Percentiles rank a stretch among this genome's conserved stretches.
phyloP scores from a whole-genome alignment of 2,329 filamentous ascomycete species.

The Neodidymelliopsis sp. region DNA sequence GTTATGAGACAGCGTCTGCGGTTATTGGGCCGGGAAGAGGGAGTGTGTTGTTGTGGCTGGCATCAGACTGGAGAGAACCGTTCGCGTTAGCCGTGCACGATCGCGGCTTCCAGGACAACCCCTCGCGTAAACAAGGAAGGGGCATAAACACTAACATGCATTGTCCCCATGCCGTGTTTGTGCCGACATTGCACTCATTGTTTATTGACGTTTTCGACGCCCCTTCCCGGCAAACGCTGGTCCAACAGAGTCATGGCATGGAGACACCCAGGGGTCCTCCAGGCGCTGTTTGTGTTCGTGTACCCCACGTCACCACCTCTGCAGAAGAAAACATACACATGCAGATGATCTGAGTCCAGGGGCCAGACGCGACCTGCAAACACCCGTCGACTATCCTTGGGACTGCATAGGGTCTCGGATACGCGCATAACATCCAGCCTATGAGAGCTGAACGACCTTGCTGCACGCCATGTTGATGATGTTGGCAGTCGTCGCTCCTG shows the following conservation, averaged over 20 bases:
- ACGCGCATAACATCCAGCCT: background rate
- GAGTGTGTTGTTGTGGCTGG: slow-evolving; percentile 44
- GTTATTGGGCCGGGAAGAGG: slow-evolving; percentile 29
- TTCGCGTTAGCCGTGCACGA: slow-evolving; percentile 23
- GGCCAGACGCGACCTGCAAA: slow-evolving; percentile 3
- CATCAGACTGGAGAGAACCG: slow-evolving; percentile 18
- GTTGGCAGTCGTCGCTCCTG: slow-evolving; percentile 7
- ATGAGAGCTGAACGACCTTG: background rate
- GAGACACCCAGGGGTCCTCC: background rate
- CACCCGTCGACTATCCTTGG: background rate
- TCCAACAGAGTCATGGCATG: slow-evolving; percentile 3
- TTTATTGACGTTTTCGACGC: slow-evolving; percentile 3
- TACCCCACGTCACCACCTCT: slow-evolving; percentile 12
- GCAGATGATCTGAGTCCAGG: slow-evolving; percentile 14
- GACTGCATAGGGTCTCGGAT: background rate
- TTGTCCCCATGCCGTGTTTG: slow-evolving; percentile 12
- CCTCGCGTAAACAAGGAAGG: slow-evolving; percentile 9
- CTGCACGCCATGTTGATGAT: background rate
- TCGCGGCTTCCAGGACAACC: slow-evolving; percentile 20
- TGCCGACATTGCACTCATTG: slow-evolving; percentile 12
- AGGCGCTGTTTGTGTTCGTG: background rate
- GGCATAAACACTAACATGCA: slow-evolving; percentile 14
- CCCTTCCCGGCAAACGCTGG: slow-evolving; percentile 8
- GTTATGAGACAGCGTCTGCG: slow-evolving; percentile 31
- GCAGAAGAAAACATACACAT: slow-evolving; percentile 14